Base-by-base conservation (phyloP, 2,329 filamentous ascomycete genomes). In the Penicillium sp. region DNA sequence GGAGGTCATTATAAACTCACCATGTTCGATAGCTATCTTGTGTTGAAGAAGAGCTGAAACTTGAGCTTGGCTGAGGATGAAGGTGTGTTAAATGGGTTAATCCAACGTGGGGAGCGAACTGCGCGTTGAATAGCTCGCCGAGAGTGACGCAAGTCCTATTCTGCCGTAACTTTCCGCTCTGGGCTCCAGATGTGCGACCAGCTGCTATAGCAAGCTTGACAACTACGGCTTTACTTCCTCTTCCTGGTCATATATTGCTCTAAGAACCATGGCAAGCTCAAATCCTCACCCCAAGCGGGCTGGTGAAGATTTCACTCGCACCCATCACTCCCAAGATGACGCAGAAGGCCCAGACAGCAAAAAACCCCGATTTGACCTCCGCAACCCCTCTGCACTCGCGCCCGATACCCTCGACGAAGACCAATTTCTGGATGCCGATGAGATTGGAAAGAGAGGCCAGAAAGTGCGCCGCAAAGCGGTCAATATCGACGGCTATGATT, bases 401-500 rank as follows among this genome's bases (percentile, higher is more conserved):
- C 88, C 93, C 1, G 92, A 96, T 73, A 90, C 87, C 1, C 84
- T 85, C 2, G 89, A 91, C 63, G 87, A 90, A 47, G 90, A 90
- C 64, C 86, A 87, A 0, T 85, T 94, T 31, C 85, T 99, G 8
- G 91, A 96, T 53, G 92, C 93, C 22, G 95, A 98, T 72, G 93
- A 97, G 41, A 97, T 98, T 65, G 92, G 93, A 15, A 84, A 84
- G 54, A 83, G 86, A 17, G 86, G 86, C 1, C 84, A 86, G 35
- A 85, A 87, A 42, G 91, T 92, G 0, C 96, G 96, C 75, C 91
- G 95, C 63, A 94, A 94, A 67, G 95, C 94, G 0, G 91, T 99
- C 57, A 97, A 98, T 71, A 87, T 99, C 42, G 95, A 98, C 71
- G 95, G 95, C 53, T 99, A 98, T 78, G 94, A 98, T 68, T 95